Percentiles rank a stretch among this genome's conserved stretches.
Evolutionary conservation across 345 rosid species (phyloP).

Genomic region (Clausena lansium): DNA sequence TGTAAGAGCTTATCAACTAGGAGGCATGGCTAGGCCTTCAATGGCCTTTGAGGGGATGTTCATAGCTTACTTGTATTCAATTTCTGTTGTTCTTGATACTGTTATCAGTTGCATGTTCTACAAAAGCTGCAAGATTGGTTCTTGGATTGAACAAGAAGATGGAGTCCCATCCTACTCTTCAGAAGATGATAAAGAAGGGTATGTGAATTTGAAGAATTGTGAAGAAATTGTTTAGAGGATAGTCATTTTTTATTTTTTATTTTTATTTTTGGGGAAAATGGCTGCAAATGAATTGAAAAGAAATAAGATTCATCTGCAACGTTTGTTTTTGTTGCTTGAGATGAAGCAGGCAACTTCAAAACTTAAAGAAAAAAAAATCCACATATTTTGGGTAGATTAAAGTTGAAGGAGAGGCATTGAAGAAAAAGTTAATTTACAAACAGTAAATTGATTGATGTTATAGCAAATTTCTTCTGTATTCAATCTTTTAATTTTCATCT

Average conservation of each 20-base stretch:
- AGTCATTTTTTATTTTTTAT: neutral
- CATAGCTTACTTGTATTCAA: slow-evolving; percentile 72
- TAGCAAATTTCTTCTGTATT: neutral
- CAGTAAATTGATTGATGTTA: neutral
- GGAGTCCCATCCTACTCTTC: slow-evolving; percentile 4
- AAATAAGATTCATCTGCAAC: neutral
- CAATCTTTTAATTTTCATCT: neutral
- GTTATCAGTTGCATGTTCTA: slow-evolving; percentile 53
- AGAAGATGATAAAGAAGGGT: slow-evolving; percentile 22
- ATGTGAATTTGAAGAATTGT: slow-evolving; percentile 25
- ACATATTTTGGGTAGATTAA: neutral
- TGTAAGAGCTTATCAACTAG: slow-evolving; percentile 28
- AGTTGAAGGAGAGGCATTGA: neutral
- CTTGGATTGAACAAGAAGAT: slow-evolving; percentile 24
- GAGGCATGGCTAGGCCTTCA: slow-evolving; percentile 16
- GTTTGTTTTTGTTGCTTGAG: slow-evolving; percentile 20
- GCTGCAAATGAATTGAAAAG: slow-evolving; percentile 8
- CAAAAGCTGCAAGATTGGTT: slow-evolving; percentile 48
- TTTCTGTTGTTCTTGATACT: slow-evolving; percentile 65
- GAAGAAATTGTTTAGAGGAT: slow-evolving; percentile 28
- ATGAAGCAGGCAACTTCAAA: slow-evolving; percentile 12
- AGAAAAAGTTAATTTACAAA: neutral
- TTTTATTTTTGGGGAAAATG: neutral
- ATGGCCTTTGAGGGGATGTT: slow-evolving; percentile 51
- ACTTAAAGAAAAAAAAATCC: neutral